Base-by-base conservation (phyloP, 1,284 basidiomycete species). In the Malassezia vespertilionis region DNA sequence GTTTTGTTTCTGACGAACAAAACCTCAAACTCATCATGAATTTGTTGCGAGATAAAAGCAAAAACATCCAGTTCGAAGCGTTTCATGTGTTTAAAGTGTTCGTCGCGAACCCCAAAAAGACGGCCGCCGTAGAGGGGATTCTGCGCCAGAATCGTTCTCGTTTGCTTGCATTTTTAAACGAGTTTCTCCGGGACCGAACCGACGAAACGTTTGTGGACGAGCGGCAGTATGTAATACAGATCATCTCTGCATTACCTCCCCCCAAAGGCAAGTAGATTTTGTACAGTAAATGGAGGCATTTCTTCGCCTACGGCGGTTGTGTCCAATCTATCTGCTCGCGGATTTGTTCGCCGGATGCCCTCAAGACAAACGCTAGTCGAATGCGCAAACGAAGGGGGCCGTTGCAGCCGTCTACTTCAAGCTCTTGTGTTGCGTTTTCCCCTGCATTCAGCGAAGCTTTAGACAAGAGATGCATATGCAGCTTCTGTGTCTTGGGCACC, bases 1-100 rank as follows among this genome's bases (percentile, higher is more conserved):
- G 82, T n/a, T 99, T 96, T 72, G 96, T 97, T 60, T 80, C 84
- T 5, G 57, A 57, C 39, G 77, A 79, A 52, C 83, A 83, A 30
- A 99, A 97, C 69, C 78, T 99, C 53, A 96, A 96, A 80, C 86
- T 91, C 80, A 95, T 97, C 87, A 99, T 99, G 91, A 97, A 97
- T 72, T 78, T 97, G 42, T 76, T 99, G 40, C 79, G 89, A 53
- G 89, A 96, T 69, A 89, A 89, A 77, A 91, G 87, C 77, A 86
- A 88, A 76, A 96, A 99, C 72, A 97, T 99, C 44, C 91, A 99
- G 73, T 97, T 96, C 54, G 91, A 99, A 72, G 91, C 91, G 2
- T 99, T 99, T 74, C 93, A 97, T 64, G 93, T 99, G 26, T 99
- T 99, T 80, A 99, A 97, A 80, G 91, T 90, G 5, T 99, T 99